phyloP scores from a whole-genome alignment of 2,329 filamentous ascomycete genomes.

The Monosporascus sp. region DNA sequence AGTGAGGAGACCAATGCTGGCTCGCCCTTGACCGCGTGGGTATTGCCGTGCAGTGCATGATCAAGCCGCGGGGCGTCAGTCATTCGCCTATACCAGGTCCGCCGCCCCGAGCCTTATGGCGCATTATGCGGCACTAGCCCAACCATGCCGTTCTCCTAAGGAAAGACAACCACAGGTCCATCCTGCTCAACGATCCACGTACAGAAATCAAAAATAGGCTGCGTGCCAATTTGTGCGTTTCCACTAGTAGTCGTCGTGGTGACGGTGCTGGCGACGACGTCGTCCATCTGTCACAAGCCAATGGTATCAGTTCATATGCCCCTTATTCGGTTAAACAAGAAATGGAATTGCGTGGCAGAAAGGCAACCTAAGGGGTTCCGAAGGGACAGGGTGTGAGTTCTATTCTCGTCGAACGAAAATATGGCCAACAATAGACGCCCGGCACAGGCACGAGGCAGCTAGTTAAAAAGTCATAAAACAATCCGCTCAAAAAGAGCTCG shows the following conservation, averaged over 20 bases:
- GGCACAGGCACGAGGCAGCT: conserved; percentile 11
- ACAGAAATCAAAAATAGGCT: background rate
- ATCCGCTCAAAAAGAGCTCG: background rate
- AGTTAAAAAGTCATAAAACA: conserved; percentile 1
- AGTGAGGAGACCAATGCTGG: too few relatives aligned
- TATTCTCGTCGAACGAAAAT: too few relatives aligned
- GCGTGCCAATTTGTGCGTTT: background rate
- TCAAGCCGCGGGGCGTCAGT: too few relatives aligned
- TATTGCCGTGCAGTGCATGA: too few relatives aligned
- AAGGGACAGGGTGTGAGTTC: conserved; percentile 9
- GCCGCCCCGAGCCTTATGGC: too few relatives aligned
- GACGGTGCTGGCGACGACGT: conserved; percentile 29
- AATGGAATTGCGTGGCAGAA: conserved; percentile 16
- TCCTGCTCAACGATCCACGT: background rate
- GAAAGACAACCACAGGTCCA: background rate
- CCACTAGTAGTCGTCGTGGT: conserved; percentile 5
- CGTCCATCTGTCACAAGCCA: conserved; percentile 36
- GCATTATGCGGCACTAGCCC: background rate
- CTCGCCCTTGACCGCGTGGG: too few relatives aligned
- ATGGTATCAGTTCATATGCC: conserved; percentile 33
- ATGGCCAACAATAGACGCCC: background rate
- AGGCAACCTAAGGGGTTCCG: conserved; percentile 6
- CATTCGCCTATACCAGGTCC: too few relatives aligned
- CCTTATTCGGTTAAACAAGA: conserved; percentile 13
- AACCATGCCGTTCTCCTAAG: background rate